Evolutionary conservation across 1,139 yeast species (phyloP).

Genomic region (Suzukiozyma palmioleophila): DNA sequence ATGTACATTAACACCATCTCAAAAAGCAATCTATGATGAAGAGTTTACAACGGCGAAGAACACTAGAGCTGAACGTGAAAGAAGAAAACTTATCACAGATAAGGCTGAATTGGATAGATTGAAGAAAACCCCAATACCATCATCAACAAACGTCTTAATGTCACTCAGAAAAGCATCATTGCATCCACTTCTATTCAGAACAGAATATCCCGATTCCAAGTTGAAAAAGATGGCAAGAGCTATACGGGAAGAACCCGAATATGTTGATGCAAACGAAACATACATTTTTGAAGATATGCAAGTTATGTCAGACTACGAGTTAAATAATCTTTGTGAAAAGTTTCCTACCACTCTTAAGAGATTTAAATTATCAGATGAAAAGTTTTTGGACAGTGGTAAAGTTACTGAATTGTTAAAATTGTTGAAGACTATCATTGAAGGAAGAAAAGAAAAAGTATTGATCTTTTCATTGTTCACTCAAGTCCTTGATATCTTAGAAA

Average conservation of each 20-base stretch:
- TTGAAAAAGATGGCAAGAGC: constrained; percentile 66
- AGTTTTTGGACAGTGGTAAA: constrained; percentile 78
- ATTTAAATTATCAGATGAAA: constrained; percentile 50
- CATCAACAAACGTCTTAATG: constrained; percentile 60
- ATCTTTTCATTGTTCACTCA: constrained; percentile 92
- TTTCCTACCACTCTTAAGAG: constrained; percentile 63
- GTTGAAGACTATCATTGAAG: constrained; percentile 52
- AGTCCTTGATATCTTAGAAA: constrained; percentile 81
- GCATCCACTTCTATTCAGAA: constrained; percentile 71
- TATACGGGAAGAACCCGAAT: constrained; percentile 78
- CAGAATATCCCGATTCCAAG: constrained; percentile 48
- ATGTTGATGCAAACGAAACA: constrained; percentile 65
- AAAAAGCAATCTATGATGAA: constrained; percentile 55
- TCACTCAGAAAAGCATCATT: constrained; percentile 67
- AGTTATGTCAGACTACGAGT: constrained; percentile 91
- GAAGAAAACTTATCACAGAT: constrained; percentile 40
- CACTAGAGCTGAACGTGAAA: constrained; percentile 47
- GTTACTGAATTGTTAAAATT: constrained; percentile 52
- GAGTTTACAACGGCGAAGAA: constrained; percentile 47
- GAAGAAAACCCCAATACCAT: constrained; percentile 30
- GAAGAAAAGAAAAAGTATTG: constrained; percentile 73
- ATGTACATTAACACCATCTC: constrained; percentile 60
- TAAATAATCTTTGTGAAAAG: constrained; percentile 66
- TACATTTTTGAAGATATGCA: constrained; percentile 91
- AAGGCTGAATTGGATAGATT: constrained; percentile 37